Base-by-base conservation (phyloP, 164 flowering plant species). In the Vitis rotundifolia region DNA sequence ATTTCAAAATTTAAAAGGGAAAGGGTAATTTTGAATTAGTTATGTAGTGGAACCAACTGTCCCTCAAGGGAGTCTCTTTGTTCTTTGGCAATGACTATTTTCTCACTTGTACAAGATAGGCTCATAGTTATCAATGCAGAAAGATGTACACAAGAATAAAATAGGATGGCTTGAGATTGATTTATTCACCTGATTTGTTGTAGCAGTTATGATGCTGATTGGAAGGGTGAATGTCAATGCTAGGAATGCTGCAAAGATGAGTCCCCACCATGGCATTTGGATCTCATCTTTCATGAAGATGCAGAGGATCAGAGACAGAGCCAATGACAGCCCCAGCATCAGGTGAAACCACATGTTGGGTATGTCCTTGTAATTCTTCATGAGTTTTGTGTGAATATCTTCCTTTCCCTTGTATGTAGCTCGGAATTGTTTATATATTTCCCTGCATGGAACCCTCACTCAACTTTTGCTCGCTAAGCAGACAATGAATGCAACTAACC, bases 221-320 rank as follows among this genome's bases (percentile, higher is more conserved):
- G 98, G 98, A 37, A 93, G 94, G 9, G 97, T 91, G 70, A 93
- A 91, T 9, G 70, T 29, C 11, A 84, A 74, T 9, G 94, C 97
- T 31, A 93, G 65, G 14, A 26, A 80, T 2, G 88, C 81, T 5
- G 97, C 84, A 58, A 88, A 77, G 16, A 93, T n/a, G 52, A 93
- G 90, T 8, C 86, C 98, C 97, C 98, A 93, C 93, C 93, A 89
- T 55, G 98, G 98, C 81, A 91, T 67, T 70, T 93, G 98, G 59
- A 91, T 71, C 67, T 93, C 71, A 47, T 88, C 80, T 50, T 86
- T 85, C 86, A 83, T 63, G 76, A 84, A 69, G 49, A 79, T 83
- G 80, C 92, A 93, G 1, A 91, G 85, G 13, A 73, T 63, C 9
- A 93, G 83, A 29, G 94, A 82, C 18, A 86, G 61, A 1, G 47